These are phyloP conservation scores for Bryum argenteum DNA, from an alignment of 225 moss, liverwort and hornwort species.

Conservation along the genomic window DNA sequence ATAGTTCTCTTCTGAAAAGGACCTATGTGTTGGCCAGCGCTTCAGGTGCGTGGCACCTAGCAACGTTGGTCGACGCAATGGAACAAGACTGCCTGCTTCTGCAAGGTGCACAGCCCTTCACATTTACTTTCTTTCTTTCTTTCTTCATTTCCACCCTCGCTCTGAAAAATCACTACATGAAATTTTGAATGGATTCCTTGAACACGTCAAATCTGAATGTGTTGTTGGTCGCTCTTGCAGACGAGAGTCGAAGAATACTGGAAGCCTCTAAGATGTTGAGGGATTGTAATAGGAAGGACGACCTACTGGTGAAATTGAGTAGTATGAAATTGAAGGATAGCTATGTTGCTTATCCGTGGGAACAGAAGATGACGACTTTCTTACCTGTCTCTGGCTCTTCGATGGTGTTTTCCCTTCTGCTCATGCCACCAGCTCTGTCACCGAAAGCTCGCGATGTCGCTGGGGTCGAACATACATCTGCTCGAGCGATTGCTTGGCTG, in stretches of 20 bases:
- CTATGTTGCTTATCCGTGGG: constrained; percentile 58
- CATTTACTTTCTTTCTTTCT: neutral
- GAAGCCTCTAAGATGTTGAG: constrained; percentile 46
- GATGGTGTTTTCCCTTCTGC: constrained; percentile 58
- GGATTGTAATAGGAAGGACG: constrained; percentile 48
- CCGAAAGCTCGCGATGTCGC: constrained; percentile 47
- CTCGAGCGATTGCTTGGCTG: constrained; percentile 59
- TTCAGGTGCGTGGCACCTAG: constrained; percentile 38
- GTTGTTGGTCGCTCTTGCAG: constrained; percentile 20
- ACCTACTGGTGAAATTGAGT: constrained; percentile 43
- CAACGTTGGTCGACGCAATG: constrained; percentile 51
- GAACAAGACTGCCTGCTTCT: constrained; percentile 49
- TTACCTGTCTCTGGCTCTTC: constrained; percentile 52
- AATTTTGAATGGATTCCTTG: neutral
- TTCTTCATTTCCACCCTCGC: neutral
- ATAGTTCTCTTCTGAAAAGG: constrained; percentile 48
- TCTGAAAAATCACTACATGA: neutral
- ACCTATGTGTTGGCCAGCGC: constrained; percentile 41
- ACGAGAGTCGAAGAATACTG: constrained; percentile 44
- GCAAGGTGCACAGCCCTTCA: constrained; percentile 37
- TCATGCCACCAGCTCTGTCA: constrained; percentile 48
- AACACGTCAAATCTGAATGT: constrained; percentile 2
- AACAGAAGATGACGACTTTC: constrained; percentile 51
- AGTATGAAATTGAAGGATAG: constrained; percentile 52
- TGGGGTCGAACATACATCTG: constrained; percentile 51